Conservation (phyloP, 2,329 filamentous ascomycete species). For the Diaporthe amygdali region DNA sequence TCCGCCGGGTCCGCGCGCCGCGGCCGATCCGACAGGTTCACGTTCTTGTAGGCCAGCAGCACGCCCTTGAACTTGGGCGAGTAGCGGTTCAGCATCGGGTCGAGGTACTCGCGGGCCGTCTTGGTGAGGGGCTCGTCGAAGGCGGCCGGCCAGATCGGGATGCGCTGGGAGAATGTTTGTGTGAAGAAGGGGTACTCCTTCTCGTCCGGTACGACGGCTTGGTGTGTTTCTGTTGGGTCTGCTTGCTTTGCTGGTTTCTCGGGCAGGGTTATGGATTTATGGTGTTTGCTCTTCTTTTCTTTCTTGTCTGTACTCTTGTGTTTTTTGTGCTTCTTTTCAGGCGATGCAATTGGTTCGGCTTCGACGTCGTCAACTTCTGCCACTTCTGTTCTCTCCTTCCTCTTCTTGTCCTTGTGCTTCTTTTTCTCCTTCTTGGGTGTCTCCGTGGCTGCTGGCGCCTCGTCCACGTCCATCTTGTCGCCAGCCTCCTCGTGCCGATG, state of each 20-base stretch:
- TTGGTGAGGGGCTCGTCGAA: slow-evolving; percentile 74
- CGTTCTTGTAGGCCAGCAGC: slow-evolving; percentile 75
- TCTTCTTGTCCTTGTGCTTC: slow-evolving; percentile 40
- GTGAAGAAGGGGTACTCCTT: slow-evolving; percentile 74
- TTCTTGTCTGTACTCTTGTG: slow-evolving; percentile 30
- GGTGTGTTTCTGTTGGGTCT: slow-evolving; percentile 19
- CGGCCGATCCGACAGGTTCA: slow-evolving; percentile 66
- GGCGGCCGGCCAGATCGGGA: slow-evolving; percentile 74
- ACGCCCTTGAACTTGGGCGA: slow-evolving; percentile 75
- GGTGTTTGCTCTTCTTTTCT: slow-evolving; percentile 29
- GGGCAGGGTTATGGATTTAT: slow-evolving; percentile 15
- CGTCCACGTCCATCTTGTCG: slow-evolving; percentile 26
- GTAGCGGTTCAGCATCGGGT: slow-evolving; percentile 77
- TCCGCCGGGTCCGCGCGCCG: slow-evolving; percentile 48
- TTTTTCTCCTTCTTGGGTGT: slow-evolving; percentile 29
- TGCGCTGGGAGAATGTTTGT: slow-evolving; percentile 81
- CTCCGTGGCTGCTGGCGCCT: slow-evolving; percentile 10
- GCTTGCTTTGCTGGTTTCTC: neutral
- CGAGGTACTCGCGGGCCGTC: slow-evolving; percentile 75
- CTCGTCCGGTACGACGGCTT: slow-evolving; percentile 44
- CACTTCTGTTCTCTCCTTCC: slow-evolving; percentile 30
- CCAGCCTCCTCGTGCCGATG: slow-evolving; percentile 24
- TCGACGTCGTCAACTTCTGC: slow-evolving; percentile 31
- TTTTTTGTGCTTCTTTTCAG: slow-evolving; percentile 21
- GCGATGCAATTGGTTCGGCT: slow-evolving; percentile 1